Evolutionary conservation across 2,329 filamentous ascomycete species (phyloP), one percentile per base, ranked within the genome.

Genomic region (Onygenales sp.): DNA sequence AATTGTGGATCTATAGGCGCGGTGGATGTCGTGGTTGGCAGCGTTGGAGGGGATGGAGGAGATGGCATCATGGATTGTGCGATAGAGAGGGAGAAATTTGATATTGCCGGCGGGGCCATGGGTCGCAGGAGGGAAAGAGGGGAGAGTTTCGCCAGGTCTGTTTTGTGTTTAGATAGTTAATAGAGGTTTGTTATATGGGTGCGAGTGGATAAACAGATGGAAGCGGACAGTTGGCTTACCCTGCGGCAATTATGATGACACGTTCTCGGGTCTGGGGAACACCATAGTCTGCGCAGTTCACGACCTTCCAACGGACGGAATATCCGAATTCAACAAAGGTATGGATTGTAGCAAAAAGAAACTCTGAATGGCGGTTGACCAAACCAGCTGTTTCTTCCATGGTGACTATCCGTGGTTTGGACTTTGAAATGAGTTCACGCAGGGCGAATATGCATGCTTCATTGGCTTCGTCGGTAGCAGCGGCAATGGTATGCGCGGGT

Each of bases 381-480:
- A 94, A 76, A 0, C 87, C 88, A 51, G 81, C 83, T 0, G 88
- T 91, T 62, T 95, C 86, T 61, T 95, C 89, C 0, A 94, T 71
- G 0, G 88, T 94, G 1, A 88, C 78, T 0, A 93, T 63, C 0
- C 88, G 77, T 0, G 89, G 88, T 0, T 76, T 78, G 0, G 78
- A 65, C 37, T 77, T 77, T 4, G 76, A 67, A 0, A 92, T 69
- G 0, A 90, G 66, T 3, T 77, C 66, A 1, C 73, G 69, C 0
- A 77, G 65, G 0, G 69, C 69, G 43, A 77, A 76, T 0, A 78
- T 67, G 0, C 76, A 71, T 1, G 82, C 81, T 0, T 80, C 82
- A 59, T 94, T 93, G 0, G 70, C 74, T 1, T 87, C 85, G 45
- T 90, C 84, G 21, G 83, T 76, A 6, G 71, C 71, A 0, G 79